Percentiles rank a stretch among this genome's conserved stretches.
These are phyloP conservation scores for Spinellus fusiger DNA, from an alignment of 192 early-diverging fungal species.

Conservation along the genomic window DNA sequence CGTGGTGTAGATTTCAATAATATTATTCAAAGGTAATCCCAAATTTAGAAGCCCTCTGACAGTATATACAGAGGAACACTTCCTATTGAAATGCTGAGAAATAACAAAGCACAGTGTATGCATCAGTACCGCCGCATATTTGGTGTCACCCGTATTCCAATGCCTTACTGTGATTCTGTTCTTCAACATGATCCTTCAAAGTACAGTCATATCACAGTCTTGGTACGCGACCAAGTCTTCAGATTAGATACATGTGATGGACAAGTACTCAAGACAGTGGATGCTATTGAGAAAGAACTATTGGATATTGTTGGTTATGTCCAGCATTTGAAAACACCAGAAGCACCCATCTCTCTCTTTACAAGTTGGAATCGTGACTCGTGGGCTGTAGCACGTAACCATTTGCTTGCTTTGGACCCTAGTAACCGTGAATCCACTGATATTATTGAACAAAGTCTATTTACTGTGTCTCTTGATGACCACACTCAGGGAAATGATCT, in stretches of 20 bases:
- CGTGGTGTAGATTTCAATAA: constrained; percentile 73
- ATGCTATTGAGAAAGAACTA: constrained; percentile 71
- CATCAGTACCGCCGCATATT: constrained; percentile 76
- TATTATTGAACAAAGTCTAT: constrained; percentile 66
- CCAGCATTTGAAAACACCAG: constrained; percentile 24
- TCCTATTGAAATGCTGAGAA: constrained; percentile 58
- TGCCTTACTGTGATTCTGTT: constrained; percentile 65
- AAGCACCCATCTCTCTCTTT: constrained; percentile 59
- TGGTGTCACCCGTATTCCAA: constrained; percentile 79
- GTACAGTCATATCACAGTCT: constrained; percentile 57
- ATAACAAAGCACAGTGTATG: constrained; percentile 72
- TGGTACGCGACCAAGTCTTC: constrained; percentile 77
- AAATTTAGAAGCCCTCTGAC: background rate
- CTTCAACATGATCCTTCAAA: constrained; percentile 39
- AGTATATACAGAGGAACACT: constrained; percentile 37
- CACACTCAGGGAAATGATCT: constrained; percentile 33
- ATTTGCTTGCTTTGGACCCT: constrained; percentile 55
- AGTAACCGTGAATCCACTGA: constrained; percentile 53
- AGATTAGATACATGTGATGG: constrained; percentile 59
- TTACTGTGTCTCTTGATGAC: constrained; percentile 76
- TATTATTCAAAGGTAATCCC: constrained; percentile 48
- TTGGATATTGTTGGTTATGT: constrained; percentile 49
- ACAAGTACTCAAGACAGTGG: constrained; percentile 41
- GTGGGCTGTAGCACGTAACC: constrained; percentile 67
- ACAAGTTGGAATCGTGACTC: constrained; percentile 77